Percentiles rank a stretch among this genome's conserved stretches.
phyloP scores from a whole-genome alignment of 2,329 filamentous ascomycete genomes.

The Aspergillus transmontanensis region DNA sequence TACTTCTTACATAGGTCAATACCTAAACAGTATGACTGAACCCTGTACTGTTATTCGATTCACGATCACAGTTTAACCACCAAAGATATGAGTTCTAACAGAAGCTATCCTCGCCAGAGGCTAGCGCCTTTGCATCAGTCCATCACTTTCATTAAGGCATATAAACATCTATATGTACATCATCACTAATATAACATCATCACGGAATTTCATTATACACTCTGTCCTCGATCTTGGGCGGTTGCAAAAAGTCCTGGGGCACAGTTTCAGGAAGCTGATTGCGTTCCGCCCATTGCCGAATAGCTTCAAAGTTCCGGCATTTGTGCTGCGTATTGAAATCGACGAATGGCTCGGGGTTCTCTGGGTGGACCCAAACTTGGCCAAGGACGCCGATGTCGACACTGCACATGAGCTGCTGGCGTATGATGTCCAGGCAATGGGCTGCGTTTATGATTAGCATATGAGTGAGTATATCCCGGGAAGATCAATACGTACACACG shows the following conservation, averaged over 20 bases:
- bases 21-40: no score
- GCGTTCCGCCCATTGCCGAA: slow-evolving; percentile 57
- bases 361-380: slow-evolving; percentile 58
- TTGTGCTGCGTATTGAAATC: slow-evolving; percentile 65
- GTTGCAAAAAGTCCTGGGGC: slow-evolving; percentile 47
- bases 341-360: slow-evolving; percentile 56
- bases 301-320: slow-evolving; percentile 60
- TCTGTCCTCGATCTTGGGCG: slow-evolving; percentile 30
- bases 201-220: slow-evolving; percentile 29
- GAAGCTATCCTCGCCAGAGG: background rate
- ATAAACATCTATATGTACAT: slow-evolving; percentile 4
- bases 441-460: slow-evolving; percentile 34
- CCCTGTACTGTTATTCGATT: no score
- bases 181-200: background rate
- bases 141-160: background rate
- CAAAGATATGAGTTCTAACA: background rate
- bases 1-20: no score
- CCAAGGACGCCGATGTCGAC: slow-evolving; percentile 63
- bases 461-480: no score
- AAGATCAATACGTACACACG: slow-evolving; percentile 51
- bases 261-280: slow-evolving; percentile 52
- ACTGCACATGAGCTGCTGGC: slow-evolving; percentile 66
- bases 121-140: background rate
- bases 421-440: slow-evolving; percentile 64
- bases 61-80: no score